Base-by-base conservation (phyloP, 768 basidiomycete genomes). In the Auriscalpium orientale region DNA sequence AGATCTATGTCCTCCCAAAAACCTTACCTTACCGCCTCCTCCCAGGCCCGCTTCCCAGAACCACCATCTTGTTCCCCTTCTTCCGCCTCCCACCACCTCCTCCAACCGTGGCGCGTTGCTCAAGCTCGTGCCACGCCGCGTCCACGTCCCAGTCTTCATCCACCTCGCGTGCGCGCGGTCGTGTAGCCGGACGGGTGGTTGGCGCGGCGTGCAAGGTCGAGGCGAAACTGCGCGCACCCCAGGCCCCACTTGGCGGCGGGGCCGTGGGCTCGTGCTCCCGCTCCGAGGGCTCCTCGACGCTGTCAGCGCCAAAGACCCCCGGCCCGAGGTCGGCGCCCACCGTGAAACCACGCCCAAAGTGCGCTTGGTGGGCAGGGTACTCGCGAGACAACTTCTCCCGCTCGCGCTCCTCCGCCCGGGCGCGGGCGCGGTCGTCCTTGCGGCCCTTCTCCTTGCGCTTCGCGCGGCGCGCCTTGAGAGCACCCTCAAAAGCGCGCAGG, bases 371-470 rank as follows among this genome's bases (percentile, higher is more conserved):
- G 45, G 28, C 16, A 48, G 22, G 34, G 12, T 22, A 38, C 52
- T 44, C 13, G 52, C 44, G 52, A 3, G 60, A 45, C 34, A 67
- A 57, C 55, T 66, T 64, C 40, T 64, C 64, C 35, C 56, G 53
- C 46, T 63, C 91, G 53, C 74, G 76, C 65, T 87, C 86, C 71
- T 98, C 95, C 22, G 88, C 89, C 15, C 82, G 76, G 1, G 74
- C 74, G 51, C 85, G 84, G 2, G 95, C 95, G 47, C 84, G 79
- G 67, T 98, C 93, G 65, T 98, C 95, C 67, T 86, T 91, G 67
- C 80, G 77, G 51, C 78, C 84, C 72, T 89, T 90, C 70, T 95
- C 92, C 68, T 84, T 84, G 61, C 92, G 77, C 60, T 87, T 79
- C 10, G 79, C 67, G 1, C 84, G 77, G 34, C 95, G 84, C 71